Percentiles rank a stretch among this genome's conserved stretches.
These are phyloP conservation scores for Setaria italica DNA, from an alignment of 202 grass and related monocot genomes.

Conservation along the genomic window DNA sequence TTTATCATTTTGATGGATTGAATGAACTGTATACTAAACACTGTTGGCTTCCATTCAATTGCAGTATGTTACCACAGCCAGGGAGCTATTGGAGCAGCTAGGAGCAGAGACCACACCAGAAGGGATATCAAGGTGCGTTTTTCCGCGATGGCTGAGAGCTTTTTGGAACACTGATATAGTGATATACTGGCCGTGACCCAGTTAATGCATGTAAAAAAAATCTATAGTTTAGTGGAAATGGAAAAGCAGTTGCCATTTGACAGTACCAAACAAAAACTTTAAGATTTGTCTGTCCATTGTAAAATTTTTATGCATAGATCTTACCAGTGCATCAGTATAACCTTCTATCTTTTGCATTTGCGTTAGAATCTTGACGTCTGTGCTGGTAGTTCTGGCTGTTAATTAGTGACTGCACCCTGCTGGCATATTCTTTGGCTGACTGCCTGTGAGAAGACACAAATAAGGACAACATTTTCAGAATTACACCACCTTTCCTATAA, in stretches of 20 bases:
- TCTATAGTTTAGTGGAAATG: not conserved
- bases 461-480: not conserved
- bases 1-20: not conserved
- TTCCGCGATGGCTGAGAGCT: not conserved
- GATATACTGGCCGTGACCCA: not conserved
- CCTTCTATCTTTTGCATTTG: not conserved
- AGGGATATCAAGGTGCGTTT: constrained; percentile 68
- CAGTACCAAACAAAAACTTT: not conserved
- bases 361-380: not conserved
- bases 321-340: not conserved
- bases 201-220: not conserved
- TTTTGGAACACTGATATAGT: not conserved
- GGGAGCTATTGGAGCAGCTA: constrained; percentile 86
- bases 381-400: not conserved
- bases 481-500: not conserved
- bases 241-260: not conserved
- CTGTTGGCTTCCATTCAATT: constrained; percentile 19
- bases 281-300: not conserved
- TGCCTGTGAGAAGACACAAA: not conserved
- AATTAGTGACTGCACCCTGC: not conserved
- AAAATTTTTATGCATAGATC: not conserved
- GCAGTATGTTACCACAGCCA: constrained; percentile 88
- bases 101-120: constrained; percentile 72
- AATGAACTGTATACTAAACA: not conserved
- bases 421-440: not conserved